A percentile compares a stretch with the other conserved stretches of the same genome.
Conservation (phyloP, 192 early-diverging fungal genomes). For the Spizellomyces sp. region DNA sequence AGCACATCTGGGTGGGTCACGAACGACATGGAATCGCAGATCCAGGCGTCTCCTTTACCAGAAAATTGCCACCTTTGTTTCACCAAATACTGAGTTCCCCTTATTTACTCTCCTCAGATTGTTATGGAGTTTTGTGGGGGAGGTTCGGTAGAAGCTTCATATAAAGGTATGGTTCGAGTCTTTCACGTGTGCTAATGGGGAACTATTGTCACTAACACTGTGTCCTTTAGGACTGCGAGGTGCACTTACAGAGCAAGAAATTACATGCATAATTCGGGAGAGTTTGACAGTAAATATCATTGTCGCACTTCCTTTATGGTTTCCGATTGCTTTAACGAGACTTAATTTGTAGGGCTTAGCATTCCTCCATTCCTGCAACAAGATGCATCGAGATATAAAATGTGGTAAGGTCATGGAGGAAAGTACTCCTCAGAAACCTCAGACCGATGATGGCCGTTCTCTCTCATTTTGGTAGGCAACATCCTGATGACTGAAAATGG, state of each 20-base stretch:
- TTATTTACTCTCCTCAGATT: constrained; percentile 26
- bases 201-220: too few species aligned
- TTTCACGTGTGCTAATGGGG: too few species aligned
- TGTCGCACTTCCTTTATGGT: background rate
- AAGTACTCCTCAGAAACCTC: constrained; percentile 7
- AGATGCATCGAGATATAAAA: constrained; percentile 87
- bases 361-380: constrained; percentile 53
- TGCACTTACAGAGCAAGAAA: constrained; percentile 47
- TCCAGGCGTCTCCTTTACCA: too few species aligned
- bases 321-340: constrained; percentile 5
- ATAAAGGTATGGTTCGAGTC: constrained; percentile 42
- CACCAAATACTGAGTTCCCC: too few species aligned
- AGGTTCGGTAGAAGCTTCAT: constrained; percentile 56
- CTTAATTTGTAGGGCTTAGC: constrained; percentile 17
- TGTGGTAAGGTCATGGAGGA: constrained; percentile 53
- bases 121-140: constrained; percentile 68
- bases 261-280: constrained; percentile 47
- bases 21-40: background rate
- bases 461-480: constrained; percentile 51
- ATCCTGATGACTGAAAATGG: constrained; percentile 74
- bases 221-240: constrained; percentile 40
- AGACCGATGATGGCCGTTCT: constrained; percentile 44
- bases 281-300: constrained; percentile 38
- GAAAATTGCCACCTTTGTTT: too few species aligned
- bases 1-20: constrained; percentile 47